Evolutionary conservation across 306 rosid species (phyloP), one percentile per base, ranked within the genome.

Genomic region (Canavalia gladiata): DNA sequence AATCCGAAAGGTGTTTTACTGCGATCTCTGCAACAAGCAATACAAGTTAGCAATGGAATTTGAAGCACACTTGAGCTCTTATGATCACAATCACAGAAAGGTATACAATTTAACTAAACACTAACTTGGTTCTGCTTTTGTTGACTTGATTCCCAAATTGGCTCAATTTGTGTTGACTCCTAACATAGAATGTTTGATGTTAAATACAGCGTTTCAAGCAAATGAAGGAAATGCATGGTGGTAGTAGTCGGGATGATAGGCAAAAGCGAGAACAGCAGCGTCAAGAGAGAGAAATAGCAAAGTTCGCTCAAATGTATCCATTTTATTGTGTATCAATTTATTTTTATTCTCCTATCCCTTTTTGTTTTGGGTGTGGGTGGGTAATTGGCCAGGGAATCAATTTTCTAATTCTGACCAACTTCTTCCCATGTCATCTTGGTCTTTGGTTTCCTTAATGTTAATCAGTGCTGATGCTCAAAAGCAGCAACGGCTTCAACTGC

Each of bases 1-100:
- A 86, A 92, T 92, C 71, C 98, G 85, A 54, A 95, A 95, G 90
- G 97, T 92, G 91, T 92, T 95, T 82, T 92, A 80, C 82, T 95
- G 98, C 88, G 98, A 95, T 39, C 97, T 95, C 78, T 95, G 97
- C 98, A 91, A 90, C 94, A 95, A 92, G 84, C 98, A 92, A 84
- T 95, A 95, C 92, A 95, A 95, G 74, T 83, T 95, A 86, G 98
- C 98, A 25, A 87, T 95, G 95, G 98, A 91, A 79, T 95, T 95
- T 68, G 97, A 95, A 88, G 91, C 92, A 51, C 98, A 95, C 80
- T 88, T 95, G 86, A 95, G 97, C 87, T 92, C 97, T 37, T 95
- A 95, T 65, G 98, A 95, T 80, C 98, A 95, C 86, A 95, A 95
- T 79, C 98, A 95, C 90, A 83, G 97, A 77, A 95, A 95, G 97